Conservation (phyloP, 2,329 filamentous ascomycete species). For the Sclerotinia minor region DNA sequence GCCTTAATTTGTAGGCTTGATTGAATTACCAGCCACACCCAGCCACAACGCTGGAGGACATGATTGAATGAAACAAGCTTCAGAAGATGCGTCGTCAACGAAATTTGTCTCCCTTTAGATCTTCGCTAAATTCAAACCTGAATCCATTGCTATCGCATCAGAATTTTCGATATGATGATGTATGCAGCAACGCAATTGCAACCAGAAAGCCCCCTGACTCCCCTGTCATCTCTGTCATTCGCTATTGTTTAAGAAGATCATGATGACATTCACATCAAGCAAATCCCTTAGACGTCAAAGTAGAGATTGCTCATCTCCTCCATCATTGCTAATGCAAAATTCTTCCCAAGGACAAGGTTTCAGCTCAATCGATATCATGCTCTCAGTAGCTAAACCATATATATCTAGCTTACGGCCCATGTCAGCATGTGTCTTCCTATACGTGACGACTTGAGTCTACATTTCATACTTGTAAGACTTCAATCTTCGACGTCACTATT, state of each 20-base stretch:
- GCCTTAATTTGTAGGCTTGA: background rate
- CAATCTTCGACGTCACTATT: background rate
- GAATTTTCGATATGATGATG: background rate
- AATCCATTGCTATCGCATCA: background rate
- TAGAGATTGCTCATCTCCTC: background rate
- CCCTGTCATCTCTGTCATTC: background rate
- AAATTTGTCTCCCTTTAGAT: background rate
- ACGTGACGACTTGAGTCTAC: background rate
- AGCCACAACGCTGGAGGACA: background rate
- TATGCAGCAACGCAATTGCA: background rate
- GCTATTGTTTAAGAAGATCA: background rate
- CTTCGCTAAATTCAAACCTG: background rate
- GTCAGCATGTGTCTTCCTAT: background rate
- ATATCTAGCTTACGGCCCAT: background rate
- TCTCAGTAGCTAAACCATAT: background rate
- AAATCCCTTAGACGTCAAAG: background rate
- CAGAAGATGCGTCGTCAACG: background rate
- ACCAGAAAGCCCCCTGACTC: slow-evolving; percentile 5
- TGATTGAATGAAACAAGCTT: background rate
- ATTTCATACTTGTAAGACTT: background rate
- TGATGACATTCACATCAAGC: background rate
- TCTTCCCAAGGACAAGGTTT: background rate
- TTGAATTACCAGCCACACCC: background rate
- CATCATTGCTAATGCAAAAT: too few species aligned
- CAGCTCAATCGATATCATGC: too few species aligned